Evolutionary conservation across 2,329 filamentous ascomycete genomes (phyloP).

Genomic region (Sarocladium oryzae): DNA sequence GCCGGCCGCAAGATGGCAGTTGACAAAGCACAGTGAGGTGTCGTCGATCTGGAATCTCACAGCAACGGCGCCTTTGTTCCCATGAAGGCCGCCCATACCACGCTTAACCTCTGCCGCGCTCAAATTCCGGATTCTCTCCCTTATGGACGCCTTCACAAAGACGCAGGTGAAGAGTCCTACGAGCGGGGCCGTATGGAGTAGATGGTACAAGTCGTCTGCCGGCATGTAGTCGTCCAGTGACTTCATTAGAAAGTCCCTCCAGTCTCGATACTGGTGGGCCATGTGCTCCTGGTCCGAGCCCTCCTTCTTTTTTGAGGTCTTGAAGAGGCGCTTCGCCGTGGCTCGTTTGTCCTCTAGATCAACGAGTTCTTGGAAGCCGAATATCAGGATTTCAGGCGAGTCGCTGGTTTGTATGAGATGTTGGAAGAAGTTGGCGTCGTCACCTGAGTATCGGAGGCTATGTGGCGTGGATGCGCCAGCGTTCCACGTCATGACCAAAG

Average conservation of each 20-base stretch:
- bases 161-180: slow-evolving; percentile 95
- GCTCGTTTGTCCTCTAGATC: slow-evolving; percentile 96
- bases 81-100: slow-evolving; percentile 90
- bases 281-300: slow-evolving; percentile 74
- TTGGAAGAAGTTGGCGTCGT: slow-evolving; percentile 72
- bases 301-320: slow-evolving; percentile 81
- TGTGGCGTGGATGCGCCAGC: slow-evolving; percentile 92
- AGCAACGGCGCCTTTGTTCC: slow-evolving; percentile 91
- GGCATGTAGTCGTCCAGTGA: slow-evolving; percentile 80
- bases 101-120: slow-evolving; percentile 83
- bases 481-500: slow-evolving; percentile 90
- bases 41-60: slow-evolving; percentile 93
- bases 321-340: slow-evolving; percentile 91
- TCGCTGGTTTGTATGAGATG: slow-evolving; percentile 70
- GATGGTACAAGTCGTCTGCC: slow-evolving; percentile 67
- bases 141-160: slow-evolving; percentile 78
- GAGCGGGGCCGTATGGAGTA: slow-evolving; percentile 79
- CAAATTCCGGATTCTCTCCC: slow-evolving; percentile 69
- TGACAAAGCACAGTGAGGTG: slow-evolving; percentile 90
- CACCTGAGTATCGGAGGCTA: slow-evolving; percentile 62
- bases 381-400: slow-evolving; percentile 83
- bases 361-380: slow-evolving; percentile 97
- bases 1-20: slow-evolving; percentile 93
- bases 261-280: slow-evolving; percentile 95
- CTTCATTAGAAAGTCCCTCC: slow-evolving; percentile 82